Base-by-base conservation (phyloP, 306 rosid genomes). In the Begonia masoniana region DNA sequence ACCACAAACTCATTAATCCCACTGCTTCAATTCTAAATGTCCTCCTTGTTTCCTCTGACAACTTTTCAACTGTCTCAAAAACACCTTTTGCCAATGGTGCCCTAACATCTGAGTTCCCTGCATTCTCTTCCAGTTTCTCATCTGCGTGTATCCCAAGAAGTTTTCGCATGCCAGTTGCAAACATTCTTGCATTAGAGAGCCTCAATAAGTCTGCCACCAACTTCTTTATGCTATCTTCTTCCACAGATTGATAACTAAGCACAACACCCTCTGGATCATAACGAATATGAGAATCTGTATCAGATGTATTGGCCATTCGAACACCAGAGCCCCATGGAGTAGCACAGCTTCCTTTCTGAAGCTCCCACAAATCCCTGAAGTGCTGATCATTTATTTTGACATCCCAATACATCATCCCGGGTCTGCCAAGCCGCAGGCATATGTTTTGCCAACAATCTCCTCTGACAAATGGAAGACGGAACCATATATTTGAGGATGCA, bases 201-300 rank as follows among this genome's bases (percentile, higher is more conserved):
- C 99, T 87, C 65, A 73, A 78, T 57, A 92, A 82, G 71, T 87
- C 99, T 62, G 89, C 85, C 66, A 92, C 93, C 66, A 92, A 68
- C 70, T 84, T 92, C 73, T 81, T 84, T 66, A 92, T 76, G 68
- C 99, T 92, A 73, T 87, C 89, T 46, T 54, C 77, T 80, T 87
- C 95, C 46, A 92, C 96, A 60, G 95, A 83, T 63, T 83, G 88
- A 63, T 83, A 92, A 61, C 89, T 87, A 62, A 92, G 77, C 74
- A 92, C 87, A 74, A 92, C 96, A 70, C 99, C 99, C 67, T 87
- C 95, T 39, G 93, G 87, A 72, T 92, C 99, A 69, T 92, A 83
- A 51, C 82, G 84, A 68, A 92, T 87, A 63, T 92, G 99, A 36
- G 94, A 86, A 78, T 92, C 99, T 54, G 83, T 83, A 64, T 92